phyloP scores from a whole-genome alignment of 108 stramenopile genomes.

The Thalassiosira profunda region DNA sequence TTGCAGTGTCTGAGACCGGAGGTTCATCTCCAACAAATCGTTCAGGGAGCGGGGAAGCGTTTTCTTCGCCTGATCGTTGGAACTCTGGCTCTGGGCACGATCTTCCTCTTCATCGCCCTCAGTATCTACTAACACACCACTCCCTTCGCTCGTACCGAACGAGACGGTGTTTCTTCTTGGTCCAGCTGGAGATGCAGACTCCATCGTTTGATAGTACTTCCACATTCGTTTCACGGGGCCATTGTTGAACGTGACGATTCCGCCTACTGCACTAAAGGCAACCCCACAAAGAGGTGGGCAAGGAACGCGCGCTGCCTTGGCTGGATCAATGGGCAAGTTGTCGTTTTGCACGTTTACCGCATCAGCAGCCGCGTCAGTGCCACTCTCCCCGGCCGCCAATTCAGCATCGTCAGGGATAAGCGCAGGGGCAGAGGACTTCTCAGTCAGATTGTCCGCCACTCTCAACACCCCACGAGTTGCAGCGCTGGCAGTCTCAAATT shows the following conservation, averaged over 20 bases:
- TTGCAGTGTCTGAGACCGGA: constrained; percentile 69
- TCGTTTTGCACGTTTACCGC: constrained; percentile 7
- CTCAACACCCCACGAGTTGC: background rate
- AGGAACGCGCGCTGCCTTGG: constrained; percentile 45
- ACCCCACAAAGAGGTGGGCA: constrained; percentile 85
- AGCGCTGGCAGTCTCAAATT: constrained; percentile 12
- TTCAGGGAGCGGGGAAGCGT: constrained; percentile 32
- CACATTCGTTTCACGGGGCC: constrained; percentile 80
- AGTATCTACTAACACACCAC: too few species aligned
- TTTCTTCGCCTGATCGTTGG: background rate
- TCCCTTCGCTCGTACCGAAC: too few species aligned
- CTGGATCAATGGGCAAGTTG: constrained; percentile 36
- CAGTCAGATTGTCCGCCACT: constrained; percentile 26
- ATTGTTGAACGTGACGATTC: constrained; percentile 69
- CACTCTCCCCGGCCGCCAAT: background rate
- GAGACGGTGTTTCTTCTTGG: too few species aligned
- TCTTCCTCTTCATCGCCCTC: too few species aligned
- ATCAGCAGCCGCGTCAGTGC: constrained; percentile 12
- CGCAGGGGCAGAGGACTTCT: constrained; percentile 4
- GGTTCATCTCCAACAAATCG: constrained; percentile 73
- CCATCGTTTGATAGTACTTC: constrained; percentile 54
- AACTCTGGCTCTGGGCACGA: background rate
- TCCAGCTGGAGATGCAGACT: background rate
- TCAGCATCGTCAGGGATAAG: background rate
- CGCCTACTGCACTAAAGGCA: constrained; percentile 66